Conservation (phyloP, 164 flowering plant species). For the Nymphaea thermarum region DNA sequence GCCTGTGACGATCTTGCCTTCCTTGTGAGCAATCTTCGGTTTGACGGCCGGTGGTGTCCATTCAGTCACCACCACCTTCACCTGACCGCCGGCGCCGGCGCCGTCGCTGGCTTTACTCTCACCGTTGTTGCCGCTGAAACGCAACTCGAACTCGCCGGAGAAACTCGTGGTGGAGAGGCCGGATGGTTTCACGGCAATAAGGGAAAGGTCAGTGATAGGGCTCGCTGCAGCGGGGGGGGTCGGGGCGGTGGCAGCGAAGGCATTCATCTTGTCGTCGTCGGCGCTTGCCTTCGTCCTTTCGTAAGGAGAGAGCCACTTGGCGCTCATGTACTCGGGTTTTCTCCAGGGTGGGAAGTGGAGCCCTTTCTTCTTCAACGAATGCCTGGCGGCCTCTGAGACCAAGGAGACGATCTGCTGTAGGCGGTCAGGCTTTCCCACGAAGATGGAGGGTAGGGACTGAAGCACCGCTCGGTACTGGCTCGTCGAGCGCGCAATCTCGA, state of each 20-base stretch:
- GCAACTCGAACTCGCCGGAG: slow-evolving; percentile 15
- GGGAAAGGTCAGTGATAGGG: neutral
- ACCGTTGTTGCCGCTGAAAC: neutral
- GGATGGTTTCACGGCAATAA: neutral
- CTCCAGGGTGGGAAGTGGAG: slow-evolving; percentile 89
- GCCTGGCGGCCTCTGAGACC: slow-evolving; percentile 68
- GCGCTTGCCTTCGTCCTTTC: neutral
- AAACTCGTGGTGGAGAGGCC: slow-evolving; percentile 1
- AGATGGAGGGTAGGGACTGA: slow-evolving; percentile 55
- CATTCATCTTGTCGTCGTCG: neutral
- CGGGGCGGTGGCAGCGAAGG: neutral
- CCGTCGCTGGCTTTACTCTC: neutral
- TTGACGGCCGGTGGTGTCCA: slow-evolving; percentile 45
- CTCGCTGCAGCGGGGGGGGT: neutral
- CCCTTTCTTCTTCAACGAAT: slow-evolving; percentile 82
- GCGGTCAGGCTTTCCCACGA: slow-evolving; percentile 75
- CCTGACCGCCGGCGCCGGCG: slow-evolving; percentile 9
- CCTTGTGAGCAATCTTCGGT: slow-evolving; percentile 24
- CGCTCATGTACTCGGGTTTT: slow-evolving; percentile 53
- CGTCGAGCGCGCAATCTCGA: slow-evolving; percentile 81
- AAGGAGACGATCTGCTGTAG: slow-evolving; percentile 50
- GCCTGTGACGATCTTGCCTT: slow-evolving; percentile 44
- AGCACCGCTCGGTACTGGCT: slow-evolving; percentile 50
- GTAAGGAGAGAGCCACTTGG: slow-evolving; percentile 73
- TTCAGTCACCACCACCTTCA: slow-evolving; percentile 11